Base-by-base conservation (phyloP, 306 rosid species). In the Mimosa bimucronata region DNA sequence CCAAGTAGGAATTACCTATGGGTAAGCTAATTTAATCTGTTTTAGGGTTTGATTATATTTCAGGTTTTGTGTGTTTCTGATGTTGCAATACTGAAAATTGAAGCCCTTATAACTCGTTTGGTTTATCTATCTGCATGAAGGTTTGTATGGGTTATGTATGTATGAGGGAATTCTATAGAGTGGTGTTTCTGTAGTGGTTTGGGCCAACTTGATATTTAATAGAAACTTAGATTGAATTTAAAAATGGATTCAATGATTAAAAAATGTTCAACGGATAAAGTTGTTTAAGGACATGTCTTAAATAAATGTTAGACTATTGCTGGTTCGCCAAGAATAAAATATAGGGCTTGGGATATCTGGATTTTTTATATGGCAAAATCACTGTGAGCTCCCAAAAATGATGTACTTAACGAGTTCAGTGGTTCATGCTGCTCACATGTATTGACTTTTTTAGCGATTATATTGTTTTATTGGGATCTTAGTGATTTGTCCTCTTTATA, bases 1-100 rank as follows among this genome's bases (percentile, higher is more conserved):
- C 98, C 98, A 5, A 81, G 82, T 84, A 84, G 96, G 87, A 91
- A 12, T 4, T 92, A 71, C 71, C 98, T 95, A 37, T 95, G 98
- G 98, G 98, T 95, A 85, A 78, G 86, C 48, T 5, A 16, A 42
- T 30, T 41, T 3, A 1, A 1, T 8, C 25, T 66, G 28, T 12
- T 34, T 34, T 30, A 40, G 71, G 9, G n/a, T 67, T 79, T 52
- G 31, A 34, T 66, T n/a, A 23, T 25, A 31, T 25, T 67, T 40
- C 73, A 19, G n/a, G 0, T 52, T 68, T 5, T 37, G 15, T 67
- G 13, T 44, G 60, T 44, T 29, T 71, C n/a, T 66, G 41, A 25
- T 50, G 25, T 60, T 75, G 77, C 26, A 31, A 46, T 48, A 76
- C 15, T 38, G 73, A 25, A 45, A 42, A 9, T 71, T 7, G 60